Evolutionary conservation across 176 grass and related monocot genomes (phyloP).

Genomic region (Zoysia pacifica): DNA sequence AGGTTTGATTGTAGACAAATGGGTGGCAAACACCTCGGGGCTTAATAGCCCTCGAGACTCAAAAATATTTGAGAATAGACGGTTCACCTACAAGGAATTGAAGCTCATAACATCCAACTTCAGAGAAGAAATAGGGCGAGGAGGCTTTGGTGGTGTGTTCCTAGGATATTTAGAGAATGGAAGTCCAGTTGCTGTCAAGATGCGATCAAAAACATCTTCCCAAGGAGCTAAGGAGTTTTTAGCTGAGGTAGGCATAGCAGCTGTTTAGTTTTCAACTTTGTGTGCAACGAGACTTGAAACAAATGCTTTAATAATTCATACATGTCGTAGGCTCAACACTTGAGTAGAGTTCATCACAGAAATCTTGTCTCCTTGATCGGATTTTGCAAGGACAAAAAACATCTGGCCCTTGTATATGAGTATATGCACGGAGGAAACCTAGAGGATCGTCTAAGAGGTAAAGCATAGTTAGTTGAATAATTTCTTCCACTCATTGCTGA

Average conservation of each 20-base stretch:
- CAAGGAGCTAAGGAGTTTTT: conserved; percentile 67
- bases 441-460: conserved; percentile 42
- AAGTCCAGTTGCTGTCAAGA: conserved; percentile 75
- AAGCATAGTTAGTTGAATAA: neutral
- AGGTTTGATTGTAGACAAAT: conserved; percentile 17
- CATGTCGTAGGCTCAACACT: conserved; percentile 55
- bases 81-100: conserved; percentile 71
- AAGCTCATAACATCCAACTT: conserved; percentile 64
- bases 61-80: conserved; percentile 38
- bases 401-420: conserved; percentile 61
- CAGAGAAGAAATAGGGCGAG: conserved; percentile 57
- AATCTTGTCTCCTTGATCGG: conserved; percentile 72
- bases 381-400: conserved; percentile 67
- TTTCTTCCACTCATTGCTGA: neutral
- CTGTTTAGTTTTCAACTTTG: neutral
- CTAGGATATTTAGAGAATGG: conserved; percentile 60
- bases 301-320: neutral
- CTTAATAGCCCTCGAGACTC: conserved; percentile 16
- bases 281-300: neutral
- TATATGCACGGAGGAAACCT: conserved; percentile 51
- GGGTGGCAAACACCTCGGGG: conserved; percentile 14
- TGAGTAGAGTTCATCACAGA: conserved; percentile 71
- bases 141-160: conserved; percentile 76
- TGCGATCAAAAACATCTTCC: conserved; percentile 41
- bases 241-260: conserved; percentile 52